Evolutionary conservation across 768 basidiomycete species (phyloP), one percentile per base, ranked within the genome.

Genomic region (Phaeotremella skinneri): DNA sequence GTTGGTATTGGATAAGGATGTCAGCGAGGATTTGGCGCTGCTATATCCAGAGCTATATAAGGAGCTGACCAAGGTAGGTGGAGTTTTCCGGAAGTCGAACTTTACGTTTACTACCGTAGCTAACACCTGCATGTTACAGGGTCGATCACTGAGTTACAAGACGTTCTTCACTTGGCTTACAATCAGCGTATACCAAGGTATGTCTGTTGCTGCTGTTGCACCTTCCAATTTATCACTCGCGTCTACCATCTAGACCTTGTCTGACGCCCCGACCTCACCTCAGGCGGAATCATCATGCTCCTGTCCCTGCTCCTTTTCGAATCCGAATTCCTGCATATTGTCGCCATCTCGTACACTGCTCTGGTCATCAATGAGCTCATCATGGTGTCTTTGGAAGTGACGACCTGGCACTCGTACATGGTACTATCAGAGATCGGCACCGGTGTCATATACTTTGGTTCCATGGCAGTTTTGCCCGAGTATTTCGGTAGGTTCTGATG

Each of bases 131-230:
- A n/a, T n/a, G n/a, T n/a, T n/a, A 1, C 69, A 94, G 91, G 94
- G 94, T 3, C 90, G 96, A 55, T 87, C 90, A 2, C 77, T 98
- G 51, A 94, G 91, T 14, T 93, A 89, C 81, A 98, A 96, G 81
- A 99, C 96, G 0, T 99, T 99, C 81, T 98, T 98, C 81, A 84
- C 87, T 61, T 99, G 96, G 96, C 79, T 92, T 61, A 90, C 93
- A 85, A 91, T 98, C 73, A 94, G 91, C 72, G 80, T 97, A 49
- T 99, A 98, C 78, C 96, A 99, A 84, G 94, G 93, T 87, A 17
- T 61, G 59, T n/a, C n/a, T n/a, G n/a, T n/a, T n/a, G n/a, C n/a
- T n/a, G n/a, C n/a, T n/a, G n/a, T 53, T 45, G 11, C 20, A 27
- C 26, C 55, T 39, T 53, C 34, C 16, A 37, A 25, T 25, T 14